Evolutionary conservation across 2,329 filamentous ascomycete species (phyloP).

Genomic region (Fusarium sp.): DNA sequence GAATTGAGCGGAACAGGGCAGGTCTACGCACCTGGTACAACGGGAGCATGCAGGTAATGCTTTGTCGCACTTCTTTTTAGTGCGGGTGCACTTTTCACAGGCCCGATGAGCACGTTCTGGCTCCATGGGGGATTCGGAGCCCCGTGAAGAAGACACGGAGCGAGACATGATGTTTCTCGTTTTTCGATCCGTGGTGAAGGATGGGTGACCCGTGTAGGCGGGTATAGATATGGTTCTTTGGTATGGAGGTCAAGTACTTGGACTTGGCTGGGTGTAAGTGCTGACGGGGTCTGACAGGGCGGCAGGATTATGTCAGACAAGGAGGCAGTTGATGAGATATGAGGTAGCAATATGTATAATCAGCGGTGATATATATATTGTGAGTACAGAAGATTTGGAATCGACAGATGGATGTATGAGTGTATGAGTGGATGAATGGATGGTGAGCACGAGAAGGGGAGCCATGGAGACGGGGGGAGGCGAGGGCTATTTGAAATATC

Average conservation of each 20-base stretch:
- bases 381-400: slow-evolving; percentile 4
- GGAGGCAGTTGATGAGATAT: background rate
- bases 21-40: slow-evolving; percentile 46
- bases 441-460: background rate
- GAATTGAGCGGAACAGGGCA: background rate
- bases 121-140: slow-evolving; percentile 46
- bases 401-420: background rate
- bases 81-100: slow-evolving; percentile 52
- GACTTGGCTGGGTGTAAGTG: slow-evolving; percentile 19
- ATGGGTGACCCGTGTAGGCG: slow-evolving; percentile 16
- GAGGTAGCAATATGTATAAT: background rate
- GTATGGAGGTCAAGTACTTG: background rate
- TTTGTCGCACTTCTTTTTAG: slow-evolving; percentile 54
- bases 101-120: slow-evolving; percentile 48
- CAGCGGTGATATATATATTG: background rate
- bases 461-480: slow-evolving; percentile 25
- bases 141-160: slow-evolving; percentile 42
- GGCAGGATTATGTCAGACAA: slow-evolving; percentile 4
- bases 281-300: background rate
- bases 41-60: slow-evolving; percentile 49
- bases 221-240: slow-evolving; percentile 1
- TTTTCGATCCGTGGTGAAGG: slow-evolving; percentile 32
- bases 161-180: slow-evolving; percentile 38
- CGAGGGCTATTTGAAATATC: slow-evolving; percentile 29
- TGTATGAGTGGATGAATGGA: background rate